Conservation (phyloP, 164 flowering plant genomes). For the Tinospora cordifolia region DNA sequence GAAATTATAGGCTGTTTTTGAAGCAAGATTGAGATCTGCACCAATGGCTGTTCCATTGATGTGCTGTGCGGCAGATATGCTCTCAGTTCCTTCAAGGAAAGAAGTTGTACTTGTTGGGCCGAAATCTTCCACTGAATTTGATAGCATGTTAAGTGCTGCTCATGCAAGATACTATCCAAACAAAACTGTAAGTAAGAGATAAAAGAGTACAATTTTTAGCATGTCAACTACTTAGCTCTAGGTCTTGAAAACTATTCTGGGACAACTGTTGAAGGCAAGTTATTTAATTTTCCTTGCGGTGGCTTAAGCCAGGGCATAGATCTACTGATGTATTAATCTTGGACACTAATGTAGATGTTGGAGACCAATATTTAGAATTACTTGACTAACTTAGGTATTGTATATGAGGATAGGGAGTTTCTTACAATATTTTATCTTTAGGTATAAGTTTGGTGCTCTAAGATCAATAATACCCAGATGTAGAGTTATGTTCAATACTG, state of each 20-base stretch:
- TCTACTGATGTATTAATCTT: too few relatives aligned
- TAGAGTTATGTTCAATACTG: too few relatives aligned
- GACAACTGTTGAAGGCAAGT: background rate
- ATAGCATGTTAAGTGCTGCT: conserved; percentile 59
- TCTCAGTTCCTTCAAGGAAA: conserved; percentile 54
- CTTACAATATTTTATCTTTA: too few relatives aligned
- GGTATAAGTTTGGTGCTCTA: too few relatives aligned
- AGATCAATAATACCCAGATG: too few relatives aligned
- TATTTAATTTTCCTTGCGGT: background rate
- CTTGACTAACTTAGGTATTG: too few relatives aligned
- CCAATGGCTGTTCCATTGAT: conserved; percentile 82
- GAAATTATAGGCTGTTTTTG: conserved; percentile 70
- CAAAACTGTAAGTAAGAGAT: conserved; percentile 48
- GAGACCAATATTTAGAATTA: too few relatives aligned
- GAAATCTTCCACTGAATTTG: conserved; percentile 40
- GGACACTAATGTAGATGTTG: too few relatives aligned
- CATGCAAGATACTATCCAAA: conserved; percentile 73
- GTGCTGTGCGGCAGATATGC: conserved; percentile 92
- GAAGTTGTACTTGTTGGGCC: conserved; percentile 80
- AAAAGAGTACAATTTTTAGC: background rate
- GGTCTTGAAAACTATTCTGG: background rate
- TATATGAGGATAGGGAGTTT: too few relatives aligned
- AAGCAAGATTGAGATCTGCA: conserved; percentile 57
- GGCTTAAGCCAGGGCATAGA: too few relatives aligned
- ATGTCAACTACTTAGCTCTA: background rate